phyloP scores from a whole-genome alignment of 441 rosid genomes.

The Bruguiera hainesii region DNA sequence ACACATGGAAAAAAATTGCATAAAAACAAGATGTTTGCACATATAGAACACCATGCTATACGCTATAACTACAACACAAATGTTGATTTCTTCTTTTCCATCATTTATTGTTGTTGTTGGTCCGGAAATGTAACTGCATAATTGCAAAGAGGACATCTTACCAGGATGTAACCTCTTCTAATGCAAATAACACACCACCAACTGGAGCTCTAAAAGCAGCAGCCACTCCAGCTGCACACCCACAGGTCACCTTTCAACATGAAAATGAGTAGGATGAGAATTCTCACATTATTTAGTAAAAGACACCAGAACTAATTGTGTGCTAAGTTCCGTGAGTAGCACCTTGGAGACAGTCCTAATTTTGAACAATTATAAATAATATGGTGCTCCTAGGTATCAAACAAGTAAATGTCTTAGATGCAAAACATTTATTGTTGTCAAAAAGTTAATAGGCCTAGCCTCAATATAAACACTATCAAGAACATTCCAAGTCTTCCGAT shows the following conservation, averaged over 20 bases:
- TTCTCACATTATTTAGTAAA: too few species aligned
- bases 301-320: too few species aligned
- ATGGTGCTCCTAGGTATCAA: too few species aligned
- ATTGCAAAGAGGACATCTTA: constrained; percentile 30
- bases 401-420: too few species aligned
- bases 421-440: too few species aligned
- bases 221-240: constrained; percentile 99
- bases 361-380: too few species aligned
- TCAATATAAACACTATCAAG: too few species aligned
- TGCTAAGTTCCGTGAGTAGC: too few species aligned
- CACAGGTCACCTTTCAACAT: constrained; percentile 86
- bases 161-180: constrained; percentile 99
- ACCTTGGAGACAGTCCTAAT: too few species aligned
- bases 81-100: not conserved
- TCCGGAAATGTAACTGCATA: constrained; percentile 1
- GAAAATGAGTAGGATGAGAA: constrained; percentile 26
- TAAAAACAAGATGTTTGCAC: not conserved
- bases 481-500: too few species aligned
- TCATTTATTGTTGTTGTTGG: too few species aligned
- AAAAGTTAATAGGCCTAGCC: too few species aligned
- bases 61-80: not conserved
- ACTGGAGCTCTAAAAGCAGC: constrained; percentile 99
- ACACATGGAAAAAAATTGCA: not conserved
- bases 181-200: constrained; percentile 95
- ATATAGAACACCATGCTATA: not conserved